phyloP scores from a whole-genome alignment of 768 basidiomycete species.

The Pisolithus marmoratus region DNA sequence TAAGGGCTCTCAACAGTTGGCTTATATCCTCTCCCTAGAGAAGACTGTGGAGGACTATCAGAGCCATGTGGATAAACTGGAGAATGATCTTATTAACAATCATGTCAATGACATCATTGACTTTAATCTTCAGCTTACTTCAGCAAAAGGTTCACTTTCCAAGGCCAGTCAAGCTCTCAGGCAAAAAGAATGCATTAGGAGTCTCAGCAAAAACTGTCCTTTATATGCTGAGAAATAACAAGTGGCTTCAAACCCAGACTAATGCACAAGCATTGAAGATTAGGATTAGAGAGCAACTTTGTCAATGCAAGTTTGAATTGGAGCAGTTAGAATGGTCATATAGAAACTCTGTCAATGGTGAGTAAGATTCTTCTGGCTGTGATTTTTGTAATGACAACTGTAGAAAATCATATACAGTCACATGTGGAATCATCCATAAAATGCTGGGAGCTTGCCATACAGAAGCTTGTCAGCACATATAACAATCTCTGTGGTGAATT shows the following conservation, averaged over 20 bases:
- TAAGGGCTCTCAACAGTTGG: conserved; percentile 2
- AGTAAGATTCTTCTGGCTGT: not conserved
- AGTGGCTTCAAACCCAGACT: conserved; percentile 9
- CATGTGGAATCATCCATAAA: conserved; percentile 24
- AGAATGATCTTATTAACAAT: not conserved
- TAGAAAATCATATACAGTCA: conserved; percentile 20
- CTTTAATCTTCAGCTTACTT: conserved; percentile 1
- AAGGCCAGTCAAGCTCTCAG: not conserved
- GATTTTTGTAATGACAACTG: not conserved
- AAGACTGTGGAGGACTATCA: not conserved
- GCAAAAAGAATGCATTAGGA: not conserved
- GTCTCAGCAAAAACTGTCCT: conserved; percentile 1
- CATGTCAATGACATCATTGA: not conserved
- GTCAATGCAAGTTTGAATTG: conserved; percentile 15
- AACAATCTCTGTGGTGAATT: conserved; percentile 24
- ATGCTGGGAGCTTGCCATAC: conserved; percentile 23
- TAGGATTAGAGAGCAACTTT: conserved; percentile 10
- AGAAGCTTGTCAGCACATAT: conserved; percentile 18
- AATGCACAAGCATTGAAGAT: conserved; percentile 18
- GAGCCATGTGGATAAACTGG: not conserved
- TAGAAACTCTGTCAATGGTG: conserved; percentile 16
- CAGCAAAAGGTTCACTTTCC: not conserved
- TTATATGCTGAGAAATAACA: conserved; percentile 2
- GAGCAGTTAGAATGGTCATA: conserved; percentile 9
- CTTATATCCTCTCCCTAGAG: not conserved